A percentile compares a stretch with the other conserved stretches of the same genome.
These are phyloP conservation scores for Yamadazyma paraphyllophila DNA, from an alignment of 805 yeast species.

Conservation along the genomic window DNA sequence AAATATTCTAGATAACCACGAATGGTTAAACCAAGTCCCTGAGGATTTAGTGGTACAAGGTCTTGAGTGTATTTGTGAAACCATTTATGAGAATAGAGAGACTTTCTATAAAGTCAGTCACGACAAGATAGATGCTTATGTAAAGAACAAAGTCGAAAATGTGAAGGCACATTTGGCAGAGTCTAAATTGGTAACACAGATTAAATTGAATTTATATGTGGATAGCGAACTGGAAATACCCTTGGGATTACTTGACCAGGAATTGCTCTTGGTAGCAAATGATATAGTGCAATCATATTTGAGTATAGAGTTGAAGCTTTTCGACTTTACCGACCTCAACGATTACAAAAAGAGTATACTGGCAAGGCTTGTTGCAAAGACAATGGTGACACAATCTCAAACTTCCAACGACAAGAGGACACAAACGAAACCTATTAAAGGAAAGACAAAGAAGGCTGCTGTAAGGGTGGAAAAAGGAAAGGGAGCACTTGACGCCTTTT, in stretches of 20 bases:
- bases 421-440: slow-evolving; percentile 28
- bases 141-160: slow-evolving; percentile 37
- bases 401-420: slow-evolving; percentile 6
- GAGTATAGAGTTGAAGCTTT: not conserved
- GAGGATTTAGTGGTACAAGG: slow-evolving; percentile 20
- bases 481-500: slow-evolving; percentile 72
- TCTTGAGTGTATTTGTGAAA: slow-evolving; percentile 30
- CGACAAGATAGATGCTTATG: slow-evolving; percentile 33
- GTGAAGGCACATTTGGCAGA: slow-evolving; percentile 16
- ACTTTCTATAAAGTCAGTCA: slow-evolving; percentile 41
- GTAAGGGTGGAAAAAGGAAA: slow-evolving; percentile 51
- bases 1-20: slow-evolving; percentile 41
- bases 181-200: slow-evolving; percentile 14
- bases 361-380: slow-evolving; percentile 10
- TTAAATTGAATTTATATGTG: slow-evolving; percentile 21
- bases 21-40: slow-evolving; percentile 25
- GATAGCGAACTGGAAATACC: slow-evolving; percentile 22
- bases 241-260: slow-evolving; percentile 11
- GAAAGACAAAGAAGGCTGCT: slow-evolving; percentile 23
- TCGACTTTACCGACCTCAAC: slow-evolving; percentile 5
- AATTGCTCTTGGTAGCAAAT: slow-evolving; percentile 3
- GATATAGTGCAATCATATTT: slow-evolving; percentile 7
- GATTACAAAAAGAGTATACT: slow-evolving; percentile 10
- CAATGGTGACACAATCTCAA: slow-evolving; percentile 21
- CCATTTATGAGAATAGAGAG: slow-evolving; percentile 32